Percentiles rank a stretch among this genome's conserved stretches.
Evolutionary conservation across 2,329 filamentous ascomycete species (phyloP).

Genomic region (Neurospora crassa): DNA sequence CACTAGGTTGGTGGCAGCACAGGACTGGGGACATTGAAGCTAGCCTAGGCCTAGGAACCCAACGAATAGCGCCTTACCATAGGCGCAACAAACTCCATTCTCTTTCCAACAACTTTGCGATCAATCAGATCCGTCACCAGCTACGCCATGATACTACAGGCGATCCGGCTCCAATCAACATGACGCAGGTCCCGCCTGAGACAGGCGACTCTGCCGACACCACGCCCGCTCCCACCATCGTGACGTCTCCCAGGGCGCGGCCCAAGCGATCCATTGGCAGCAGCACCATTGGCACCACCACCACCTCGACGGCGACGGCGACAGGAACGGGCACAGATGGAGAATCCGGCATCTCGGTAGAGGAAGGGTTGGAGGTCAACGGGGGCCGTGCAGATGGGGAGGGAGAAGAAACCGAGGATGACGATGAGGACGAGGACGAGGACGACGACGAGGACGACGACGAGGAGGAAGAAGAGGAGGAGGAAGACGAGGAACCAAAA

Average conservation of each 20-base stretch:
- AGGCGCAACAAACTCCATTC: conserved; percentile 1
- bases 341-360: conserved; percentile 8
- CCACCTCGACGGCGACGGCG: neutral
- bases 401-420: conserved; percentile 34
- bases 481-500: conserved; percentile 84
- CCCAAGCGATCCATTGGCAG: neutral
- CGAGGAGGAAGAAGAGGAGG: conserved; percentile 63
- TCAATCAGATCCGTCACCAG: neutral
- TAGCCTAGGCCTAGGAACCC: neutral
- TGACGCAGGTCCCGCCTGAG: conserved; percentile 19
- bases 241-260: neutral
- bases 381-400: conserved; percentile 19
- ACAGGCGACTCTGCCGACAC: conserved; percentile 13
- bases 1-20: neutral
- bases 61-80: neutral
- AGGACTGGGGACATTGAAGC: neutral
- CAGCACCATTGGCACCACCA: neutral
- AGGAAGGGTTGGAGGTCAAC: conserved; percentile 13
- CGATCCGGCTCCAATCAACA: conserved; percentile 15
- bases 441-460: conserved; percentile 36
- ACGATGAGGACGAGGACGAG: conserved; percentile 42
- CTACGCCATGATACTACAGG: conserved; percentile 16
- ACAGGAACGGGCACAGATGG: conserved; percentile 14
- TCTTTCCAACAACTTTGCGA: neutral
- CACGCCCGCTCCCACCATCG: conserved; percentile 1